A percentile compares a stretch with the other conserved stretches of the same genome.
Evolutionary conservation across 2,329 filamentous ascomycete species (phyloP).

Genomic region (Scolecobasidium constrictum): DNA sequence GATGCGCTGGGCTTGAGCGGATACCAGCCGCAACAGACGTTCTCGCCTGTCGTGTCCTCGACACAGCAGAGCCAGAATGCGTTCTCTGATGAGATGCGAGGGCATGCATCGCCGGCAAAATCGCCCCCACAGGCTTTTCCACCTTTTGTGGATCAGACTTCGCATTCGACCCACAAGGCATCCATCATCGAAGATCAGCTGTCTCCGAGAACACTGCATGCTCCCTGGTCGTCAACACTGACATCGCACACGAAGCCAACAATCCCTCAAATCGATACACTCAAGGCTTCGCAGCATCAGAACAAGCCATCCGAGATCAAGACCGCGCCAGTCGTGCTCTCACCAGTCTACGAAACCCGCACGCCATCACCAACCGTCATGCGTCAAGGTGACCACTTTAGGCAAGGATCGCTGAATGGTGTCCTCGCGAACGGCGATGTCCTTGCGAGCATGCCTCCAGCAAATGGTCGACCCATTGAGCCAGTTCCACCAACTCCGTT

Average conservation of each 20-base stretch:
- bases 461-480: background rate
- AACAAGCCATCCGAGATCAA: slow-evolving; percentile 46
- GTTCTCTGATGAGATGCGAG: background rate
- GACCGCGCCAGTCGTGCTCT: slow-evolving; percentile 45
- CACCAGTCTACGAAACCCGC: slow-evolving; percentile 63
- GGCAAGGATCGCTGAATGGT: slow-evolving; percentile 14
- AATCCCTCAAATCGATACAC: slow-evolving; percentile 12
- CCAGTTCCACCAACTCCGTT: background rate
- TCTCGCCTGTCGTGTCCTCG: background rate
- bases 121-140: slow-evolving; percentile 7
- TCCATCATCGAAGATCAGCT: too few relatives aligned
- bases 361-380: slow-evolving; percentile 57
- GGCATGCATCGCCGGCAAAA: background rate
- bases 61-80: background rate
- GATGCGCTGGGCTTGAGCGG: background rate
- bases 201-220: too few relatives aligned
- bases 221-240: background rate
- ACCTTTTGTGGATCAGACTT: slow-evolving; percentile 5
- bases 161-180: too few relatives aligned
- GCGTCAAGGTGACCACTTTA: slow-evolving; percentile 38
- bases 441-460: background rate
- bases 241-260: background rate
- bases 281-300: slow-evolving; percentile 42
- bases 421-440: slow-evolving; percentile 14
- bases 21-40: background rate